Conservation (phyloP, 2,329 filamentous ascomycete species). For the Penicillium sp. region DNA sequence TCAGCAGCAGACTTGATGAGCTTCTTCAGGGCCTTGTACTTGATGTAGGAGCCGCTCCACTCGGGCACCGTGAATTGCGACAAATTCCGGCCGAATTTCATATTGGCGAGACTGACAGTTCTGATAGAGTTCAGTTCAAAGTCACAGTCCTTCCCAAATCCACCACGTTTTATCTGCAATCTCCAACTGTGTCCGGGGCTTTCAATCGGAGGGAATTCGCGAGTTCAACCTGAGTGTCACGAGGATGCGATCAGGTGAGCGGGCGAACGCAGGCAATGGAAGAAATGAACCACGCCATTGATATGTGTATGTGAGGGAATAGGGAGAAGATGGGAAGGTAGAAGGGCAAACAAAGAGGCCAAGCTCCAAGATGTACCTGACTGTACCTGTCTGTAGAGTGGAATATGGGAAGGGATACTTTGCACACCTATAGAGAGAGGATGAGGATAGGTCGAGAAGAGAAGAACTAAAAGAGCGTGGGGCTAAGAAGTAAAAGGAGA, state of each 20-base stretch:
- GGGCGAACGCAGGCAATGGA: conserved; percentile 16
- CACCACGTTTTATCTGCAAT: not conserved
- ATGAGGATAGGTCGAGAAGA: not conserved
- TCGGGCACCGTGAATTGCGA: conserved; percentile 50
- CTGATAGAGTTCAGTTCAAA: not conserved
- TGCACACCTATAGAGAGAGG: not conserved
- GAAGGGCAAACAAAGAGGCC: not conserved
- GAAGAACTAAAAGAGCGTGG: not conserved
- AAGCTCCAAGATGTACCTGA: conserved; percentile 9
- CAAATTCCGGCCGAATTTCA: conserved; percentile 52
- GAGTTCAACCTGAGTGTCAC: conserved; percentile 16
- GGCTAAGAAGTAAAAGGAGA: not conserved
- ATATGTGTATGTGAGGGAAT: not conserved
- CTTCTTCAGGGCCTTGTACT: conserved; percentile 71
- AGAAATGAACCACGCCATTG: conserved; percentile 15
- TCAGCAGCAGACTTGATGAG: conserved; percentile 77
- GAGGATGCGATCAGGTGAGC: conserved; percentile 21
- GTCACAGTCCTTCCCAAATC: not conserved
- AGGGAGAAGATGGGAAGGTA: not conserved
- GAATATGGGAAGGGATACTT: conserved; percentile 2
- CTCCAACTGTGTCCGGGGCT: not conserved
- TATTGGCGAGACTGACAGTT: conserved; percentile 24
- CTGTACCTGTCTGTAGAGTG: conserved; percentile 13
- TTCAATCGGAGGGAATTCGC: not conserved
- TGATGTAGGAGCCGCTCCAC: conserved; percentile 51